Conservation (phyloP, 495 filamentous ascomycete species). For the Neurospora sp. region DNA sequence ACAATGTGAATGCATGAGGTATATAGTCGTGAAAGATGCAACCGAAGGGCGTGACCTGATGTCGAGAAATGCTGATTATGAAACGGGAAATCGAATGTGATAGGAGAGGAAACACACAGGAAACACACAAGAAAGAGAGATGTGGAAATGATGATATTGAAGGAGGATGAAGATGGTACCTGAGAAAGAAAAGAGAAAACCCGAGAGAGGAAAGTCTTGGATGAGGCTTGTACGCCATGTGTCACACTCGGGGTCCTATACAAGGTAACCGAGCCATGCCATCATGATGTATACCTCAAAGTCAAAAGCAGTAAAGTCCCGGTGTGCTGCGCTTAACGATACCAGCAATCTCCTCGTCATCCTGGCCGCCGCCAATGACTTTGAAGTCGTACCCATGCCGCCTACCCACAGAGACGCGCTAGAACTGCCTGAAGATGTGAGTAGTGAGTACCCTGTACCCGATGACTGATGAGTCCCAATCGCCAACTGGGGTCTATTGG, state of each 20-base stretch:
- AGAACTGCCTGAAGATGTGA: background rate
- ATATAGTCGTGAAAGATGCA: background rate
- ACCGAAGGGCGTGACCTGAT: background rate
- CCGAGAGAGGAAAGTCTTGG: background rate
- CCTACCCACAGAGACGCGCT: background rate
- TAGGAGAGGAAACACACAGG: slow-evolving; percentile 1
- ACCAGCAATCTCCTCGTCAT: background rate
- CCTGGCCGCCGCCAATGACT: background rate
- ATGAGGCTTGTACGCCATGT: background rate
- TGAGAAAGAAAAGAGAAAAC: slow-evolving; percentile 8
- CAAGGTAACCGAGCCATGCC: background rate
- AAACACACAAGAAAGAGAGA: slow-evolving; percentile 9
- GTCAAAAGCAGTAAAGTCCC: background rate
- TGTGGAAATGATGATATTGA: slow-evolving; percentile 15
- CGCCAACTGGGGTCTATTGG: background rate
- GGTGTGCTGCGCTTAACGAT: slow-evolving; percentile 11
- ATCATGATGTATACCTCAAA: background rate
- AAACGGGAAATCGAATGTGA: slow-evolving; percentile 1
- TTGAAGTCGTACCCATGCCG: background rate
- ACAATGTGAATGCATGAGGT: background rate
- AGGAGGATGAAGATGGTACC: slow-evolving; percentile 12
- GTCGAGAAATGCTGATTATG: slow-evolving; percentile 1
- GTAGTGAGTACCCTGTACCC: background rate
- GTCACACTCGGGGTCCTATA: background rate
- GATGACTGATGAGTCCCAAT: background rate